Base-by-base conservation (phyloP, 1,284 basidiomycete genomes). In the Boletus semigastroideus region DNA sequence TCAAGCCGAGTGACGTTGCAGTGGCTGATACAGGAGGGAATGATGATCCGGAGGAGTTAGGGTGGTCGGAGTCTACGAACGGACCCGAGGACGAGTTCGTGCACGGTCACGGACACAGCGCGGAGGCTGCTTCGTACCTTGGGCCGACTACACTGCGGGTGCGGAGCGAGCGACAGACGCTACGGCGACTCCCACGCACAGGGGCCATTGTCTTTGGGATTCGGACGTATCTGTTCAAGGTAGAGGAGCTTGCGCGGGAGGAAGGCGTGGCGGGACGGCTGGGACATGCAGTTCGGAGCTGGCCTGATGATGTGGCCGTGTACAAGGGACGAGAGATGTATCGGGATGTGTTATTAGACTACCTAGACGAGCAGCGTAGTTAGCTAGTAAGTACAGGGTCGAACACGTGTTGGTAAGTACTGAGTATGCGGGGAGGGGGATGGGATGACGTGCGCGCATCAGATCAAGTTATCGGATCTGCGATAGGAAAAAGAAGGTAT, bases 151-250 rank as follows among this genome's bases (percentile, higher is more conserved):
- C 74, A 27, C 68, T 90, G 19, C 78, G 80, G 11, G 68, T 88
- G 53, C 75, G 90, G 31, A 78, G 80, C 12, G 90, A 92, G 64
- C 74, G 87, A 31, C 88, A 90, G 71, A 87, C 83, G 17, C 70
- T 92, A 47, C 74, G 90, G 34, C 74, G 89, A 25, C 75, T 90
- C 27, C 82, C 83, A 13, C 72, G 75, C 6, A 82, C 78, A 38
- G 87, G 88, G 9, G 86, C 81, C 9, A 76, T 91, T 36, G 70
- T 86, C 19, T 92, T 92, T 65, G 86, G 84, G 44, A 86, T 90
- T 59, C 75, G 87, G 27, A 87, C 86, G 39, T 88, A 90, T 66
- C 56, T 87, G 52, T 79, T 79, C 37, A 79, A 79, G 16, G 65
- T 91, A 16, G 75, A 74, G 28, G 75, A 78, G 42, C 66, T 91